Evolutionary conservation across 352 stramenopile genomes (phyloP).

Genomic region (Pythium diclinum): DNA sequence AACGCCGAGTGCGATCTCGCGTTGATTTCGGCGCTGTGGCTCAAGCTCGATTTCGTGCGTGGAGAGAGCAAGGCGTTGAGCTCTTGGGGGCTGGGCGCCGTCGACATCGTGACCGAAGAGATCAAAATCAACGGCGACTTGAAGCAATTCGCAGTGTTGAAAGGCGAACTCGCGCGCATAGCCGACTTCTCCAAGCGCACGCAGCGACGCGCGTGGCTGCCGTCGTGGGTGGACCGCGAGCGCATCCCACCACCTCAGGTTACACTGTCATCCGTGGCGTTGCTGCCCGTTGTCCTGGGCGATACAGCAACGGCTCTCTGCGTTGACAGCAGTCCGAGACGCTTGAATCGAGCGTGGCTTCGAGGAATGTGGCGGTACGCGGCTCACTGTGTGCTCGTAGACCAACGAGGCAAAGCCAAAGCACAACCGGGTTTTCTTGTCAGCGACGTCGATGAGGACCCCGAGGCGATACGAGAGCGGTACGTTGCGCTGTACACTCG

Average conservation of each 20-base stretch:
- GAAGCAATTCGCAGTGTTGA: constrained; percentile 44
- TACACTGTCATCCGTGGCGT: constrained; percentile 21
- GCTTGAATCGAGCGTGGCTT: constrained; percentile 39
- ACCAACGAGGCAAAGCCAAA: constrained; percentile 25
- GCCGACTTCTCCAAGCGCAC: constrained; percentile 34
- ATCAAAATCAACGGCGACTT: constrained; percentile 58
- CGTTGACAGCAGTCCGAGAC: constrained; percentile 34
- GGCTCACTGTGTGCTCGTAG: constrained; percentile 41
- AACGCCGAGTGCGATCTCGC: constrained; percentile 43
- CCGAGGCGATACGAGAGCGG: constrained; percentile 20
- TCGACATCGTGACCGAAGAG: constrained; percentile 59
- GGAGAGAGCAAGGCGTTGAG: not conserved
- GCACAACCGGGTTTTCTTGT: constrained; percentile 10
- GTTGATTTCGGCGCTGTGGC: constrained; percentile 48
- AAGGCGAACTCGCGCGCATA: constrained; percentile 42
- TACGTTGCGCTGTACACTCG: constrained; percentile 66
- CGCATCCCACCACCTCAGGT: constrained; percentile 35
- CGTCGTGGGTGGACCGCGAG: constrained; percentile 52
- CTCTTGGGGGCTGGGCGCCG: constrained; percentile 30
- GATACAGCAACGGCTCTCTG: constrained; percentile 12
- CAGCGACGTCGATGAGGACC: not conserved
- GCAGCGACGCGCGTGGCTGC: constrained; percentile 37
- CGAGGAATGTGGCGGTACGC: constrained; percentile 71
- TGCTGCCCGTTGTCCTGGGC: constrained; percentile 37
- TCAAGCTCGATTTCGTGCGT: constrained; percentile 59